These are phyloP conservation scores for Saccharomycopsis malanga DNA, from an alignment of 805 yeast species.

Conservation along the genomic window DNA sequence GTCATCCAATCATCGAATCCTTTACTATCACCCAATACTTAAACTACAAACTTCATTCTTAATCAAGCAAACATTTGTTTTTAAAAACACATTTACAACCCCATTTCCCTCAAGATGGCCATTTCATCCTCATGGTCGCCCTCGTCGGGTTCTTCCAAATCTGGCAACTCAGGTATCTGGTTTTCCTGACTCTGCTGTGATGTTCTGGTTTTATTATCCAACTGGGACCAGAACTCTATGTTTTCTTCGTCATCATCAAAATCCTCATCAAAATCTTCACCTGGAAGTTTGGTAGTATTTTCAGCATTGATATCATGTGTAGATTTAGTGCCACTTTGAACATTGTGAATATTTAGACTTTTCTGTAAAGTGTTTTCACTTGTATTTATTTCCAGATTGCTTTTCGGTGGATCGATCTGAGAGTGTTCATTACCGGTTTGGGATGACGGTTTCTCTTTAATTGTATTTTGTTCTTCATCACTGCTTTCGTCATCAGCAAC, in stretches of 20 bases:
- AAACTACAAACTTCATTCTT: too few relatives aligned
- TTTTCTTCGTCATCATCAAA: conserved; percentile 6
- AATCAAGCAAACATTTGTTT: too few relatives aligned
- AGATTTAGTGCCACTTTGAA: not conserved
- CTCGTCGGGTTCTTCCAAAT: conserved; percentile 9
- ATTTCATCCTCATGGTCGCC: conserved; percentile 35
- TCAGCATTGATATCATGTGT: not conserved
- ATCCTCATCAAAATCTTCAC: conserved; percentile 8
- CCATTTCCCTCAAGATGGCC: conserved; percentile 39
- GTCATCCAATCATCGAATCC: too few relatives aligned
- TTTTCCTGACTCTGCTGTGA: not conserved
- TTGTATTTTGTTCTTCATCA: not conserved
- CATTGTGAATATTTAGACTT: too few relatives aligned
- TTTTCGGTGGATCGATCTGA: too few relatives aligned
- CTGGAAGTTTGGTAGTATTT: not conserved
- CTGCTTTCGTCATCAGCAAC: conserved; percentile 23
- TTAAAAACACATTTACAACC: conserved; percentile 40
- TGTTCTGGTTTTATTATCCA: conserved; percentile 1
- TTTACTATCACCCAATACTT: too few relatives aligned
- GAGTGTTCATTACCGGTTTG: not conserved
- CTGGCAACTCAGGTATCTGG: not conserved
- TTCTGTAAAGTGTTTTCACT: not conserved
- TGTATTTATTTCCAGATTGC: not conserved
- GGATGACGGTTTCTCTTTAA: not conserved
- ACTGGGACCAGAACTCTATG: conserved; percentile 2